These are phyloP conservation scores for Erysimum cheiranthoides DNA, from an alignment of 345 rosid species.

Conservation along the genomic window DNA sequence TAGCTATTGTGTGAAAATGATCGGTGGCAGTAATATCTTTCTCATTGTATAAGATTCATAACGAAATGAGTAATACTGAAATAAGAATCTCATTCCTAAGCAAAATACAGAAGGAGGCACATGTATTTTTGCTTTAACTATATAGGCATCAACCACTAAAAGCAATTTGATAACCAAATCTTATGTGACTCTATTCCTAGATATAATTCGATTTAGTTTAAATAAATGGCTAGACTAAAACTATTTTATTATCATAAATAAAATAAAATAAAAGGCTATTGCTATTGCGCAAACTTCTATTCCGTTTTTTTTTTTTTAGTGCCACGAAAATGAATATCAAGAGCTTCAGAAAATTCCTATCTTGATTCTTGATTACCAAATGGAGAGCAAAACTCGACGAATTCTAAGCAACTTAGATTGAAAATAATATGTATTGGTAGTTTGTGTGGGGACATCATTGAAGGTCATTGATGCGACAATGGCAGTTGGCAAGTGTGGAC, in stretches of 20 bases:
- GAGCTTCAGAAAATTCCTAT: not conserved
- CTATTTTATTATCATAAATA: too few species aligned
- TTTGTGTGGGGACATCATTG: not conserved
- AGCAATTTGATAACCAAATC: too few species aligned
- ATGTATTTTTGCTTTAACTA: not conserved
- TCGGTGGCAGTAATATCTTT: not conserved
- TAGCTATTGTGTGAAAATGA: not conserved
- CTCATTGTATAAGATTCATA: not conserved
- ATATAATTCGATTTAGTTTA: not conserved
- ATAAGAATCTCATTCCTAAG: too few species aligned
- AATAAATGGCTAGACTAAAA: not conserved
- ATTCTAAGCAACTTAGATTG: not conserved
- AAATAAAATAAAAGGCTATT: too few species aligned
- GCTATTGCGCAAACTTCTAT: too few species aligned
- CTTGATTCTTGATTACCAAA: not conserved
- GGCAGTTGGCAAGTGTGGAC: slow-evolving; percentile 31
- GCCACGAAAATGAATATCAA: too few species aligned
- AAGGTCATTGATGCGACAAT: slow-evolving; percentile 16
- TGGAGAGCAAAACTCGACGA: not conserved
- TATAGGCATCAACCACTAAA: not conserved
- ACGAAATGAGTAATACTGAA: not conserved
- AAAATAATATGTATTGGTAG: not conserved
- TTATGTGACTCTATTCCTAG: not conserved
- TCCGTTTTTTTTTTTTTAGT: too few species aligned
- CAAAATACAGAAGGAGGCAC: too few species aligned